Base-by-base conservation (phyloP, 176 grass and related monocot species). In the Musa acuminata region DNA sequence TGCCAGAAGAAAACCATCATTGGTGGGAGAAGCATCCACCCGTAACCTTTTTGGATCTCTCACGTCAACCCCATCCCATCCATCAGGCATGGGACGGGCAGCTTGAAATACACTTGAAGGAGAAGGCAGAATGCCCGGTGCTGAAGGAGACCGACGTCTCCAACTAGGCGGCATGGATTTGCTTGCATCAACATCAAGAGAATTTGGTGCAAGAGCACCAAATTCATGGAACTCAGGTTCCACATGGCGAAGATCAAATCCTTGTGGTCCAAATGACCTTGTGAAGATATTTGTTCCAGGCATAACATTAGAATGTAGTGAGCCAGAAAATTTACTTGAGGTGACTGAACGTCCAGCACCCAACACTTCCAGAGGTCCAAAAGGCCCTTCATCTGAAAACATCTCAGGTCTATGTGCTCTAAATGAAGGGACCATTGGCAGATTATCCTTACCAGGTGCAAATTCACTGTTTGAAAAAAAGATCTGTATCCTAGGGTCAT, bases 401-500 rank as follows among this genome's bases (percentile, higher is more conserved):
- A 80, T 82, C 2, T 87, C 85, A 1, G 81, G 57, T 84, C 85
- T 82, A 73, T 79, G 79, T 59, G 55, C 21, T 64, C 20, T 64
- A 73, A 85, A 59, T 9, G 74, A 71, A 76, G 79, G 17, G 76
- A 80, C 67, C 1, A n/a, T 60, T 74, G 71, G 76, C 71, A 64
- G 79, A 75, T 83, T 81, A 52, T 78, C 69, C 55, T 79, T 87
- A 64, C 60, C 74, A 49, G 86, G 75, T n/a, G 78, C 81, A 20
- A 86, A 77, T 23, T 83, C 91, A 68, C 82, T 94, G 59, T 82
- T 88, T 20, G 95, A 89, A 78, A 83, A 99, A 53, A 91, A 81
- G 54, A 99, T 89, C 59, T 93, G 86, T 77, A 99, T 94, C 57
- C 88, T 88, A 21, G 50, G 71, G 69, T 99, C 90, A 49, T 99